phyloP scores from a whole-genome alignment of 306 rosid species.

The Fragaria iinumae region DNA sequence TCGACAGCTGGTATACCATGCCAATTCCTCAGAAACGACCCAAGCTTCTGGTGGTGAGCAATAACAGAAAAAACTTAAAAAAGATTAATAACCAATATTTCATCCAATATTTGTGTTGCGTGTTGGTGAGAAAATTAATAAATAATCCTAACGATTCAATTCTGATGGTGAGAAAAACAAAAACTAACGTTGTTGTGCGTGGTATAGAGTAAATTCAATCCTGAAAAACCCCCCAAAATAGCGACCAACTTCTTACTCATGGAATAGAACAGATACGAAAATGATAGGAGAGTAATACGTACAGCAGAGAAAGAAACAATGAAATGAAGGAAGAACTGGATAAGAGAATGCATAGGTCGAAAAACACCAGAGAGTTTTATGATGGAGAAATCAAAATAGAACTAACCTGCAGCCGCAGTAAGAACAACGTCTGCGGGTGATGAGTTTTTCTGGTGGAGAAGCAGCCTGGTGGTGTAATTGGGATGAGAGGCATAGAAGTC shows the following conservation, averaged over 20 bases:
- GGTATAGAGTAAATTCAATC: background rate
- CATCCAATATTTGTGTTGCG: background rate
- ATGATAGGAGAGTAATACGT: background rate
- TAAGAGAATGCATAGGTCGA: background rate
- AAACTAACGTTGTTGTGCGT: too few relatives aligned
- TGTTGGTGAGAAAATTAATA: background rate
- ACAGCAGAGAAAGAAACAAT: background rate
- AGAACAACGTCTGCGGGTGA: constrained; percentile 5
- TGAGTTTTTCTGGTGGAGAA: constrained; percentile 18
- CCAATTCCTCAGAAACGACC: too few relatives aligned
- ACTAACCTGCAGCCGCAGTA: constrained; percentile 30
- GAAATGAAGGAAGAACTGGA: background rate
- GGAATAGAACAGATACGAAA: background rate
- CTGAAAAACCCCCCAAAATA: background rate
- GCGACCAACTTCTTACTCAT: background rate
- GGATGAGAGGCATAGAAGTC: constrained; percentile 31
- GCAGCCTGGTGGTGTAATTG: constrained; percentile 27
- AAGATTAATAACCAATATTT: background rate
- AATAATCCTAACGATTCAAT: too few relatives aligned
- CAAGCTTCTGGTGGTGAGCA: too few relatives aligned
- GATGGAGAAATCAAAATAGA: background rate
- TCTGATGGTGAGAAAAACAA: too few relatives aligned
- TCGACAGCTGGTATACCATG: background rate
- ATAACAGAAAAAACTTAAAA: too few relatives aligned
- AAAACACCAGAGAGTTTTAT: background rate